A percentile compares a stretch with the other conserved stretches of the same genome.
Conservation (phyloP, 768 basidiomycete genomes). For the Phanerochaete sordida region DNA sequence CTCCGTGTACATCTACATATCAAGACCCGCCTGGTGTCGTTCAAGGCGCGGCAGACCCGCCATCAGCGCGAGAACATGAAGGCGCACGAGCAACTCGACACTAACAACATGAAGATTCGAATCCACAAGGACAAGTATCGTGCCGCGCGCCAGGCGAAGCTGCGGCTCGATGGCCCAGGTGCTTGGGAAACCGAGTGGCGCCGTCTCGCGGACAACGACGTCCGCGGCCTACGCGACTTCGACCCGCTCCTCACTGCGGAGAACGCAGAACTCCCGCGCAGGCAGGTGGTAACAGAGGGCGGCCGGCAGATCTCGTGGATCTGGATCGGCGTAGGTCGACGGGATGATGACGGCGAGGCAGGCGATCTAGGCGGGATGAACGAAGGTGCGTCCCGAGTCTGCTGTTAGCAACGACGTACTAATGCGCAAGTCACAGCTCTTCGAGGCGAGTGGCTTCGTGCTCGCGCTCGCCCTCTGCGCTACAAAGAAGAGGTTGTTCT, state of each 20-base stretch:
- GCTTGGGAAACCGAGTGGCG: conserved; percentile 3
- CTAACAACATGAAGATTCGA: conserved; percentile 1
- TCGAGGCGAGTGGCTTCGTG: neutral
- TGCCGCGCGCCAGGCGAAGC: conserved; percentile 1
- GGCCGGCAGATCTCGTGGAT: conserved; percentile 13
- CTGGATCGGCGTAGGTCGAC: conserved; percentile 8
- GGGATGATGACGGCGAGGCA: neutral
- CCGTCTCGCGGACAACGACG: neutral
- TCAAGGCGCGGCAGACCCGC: conserved; percentile 10
- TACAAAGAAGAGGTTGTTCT: neutral
- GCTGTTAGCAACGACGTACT: neutral
- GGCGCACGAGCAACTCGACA: neutral
- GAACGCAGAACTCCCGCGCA: no score
- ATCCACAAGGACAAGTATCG: neutral
- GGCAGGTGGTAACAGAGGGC: conserved; percentile 1
- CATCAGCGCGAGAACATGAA: conserved; percentile 13
- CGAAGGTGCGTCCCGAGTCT: neutral
- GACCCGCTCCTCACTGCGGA: neutral
- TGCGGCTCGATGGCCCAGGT: neutral
- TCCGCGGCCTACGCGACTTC: neutral
- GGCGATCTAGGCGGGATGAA: neutral
- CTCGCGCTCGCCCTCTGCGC: neutral
- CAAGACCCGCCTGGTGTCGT: conserved; percentile 10
- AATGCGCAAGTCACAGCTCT: neutral
- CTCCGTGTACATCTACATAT: conserved; percentile 16